A percentile compares a stretch with the other conserved stretches of the same genome.
phyloP scores from a whole-genome alignment of 441 rosid species.

The Pelargonium australe region DNA sequence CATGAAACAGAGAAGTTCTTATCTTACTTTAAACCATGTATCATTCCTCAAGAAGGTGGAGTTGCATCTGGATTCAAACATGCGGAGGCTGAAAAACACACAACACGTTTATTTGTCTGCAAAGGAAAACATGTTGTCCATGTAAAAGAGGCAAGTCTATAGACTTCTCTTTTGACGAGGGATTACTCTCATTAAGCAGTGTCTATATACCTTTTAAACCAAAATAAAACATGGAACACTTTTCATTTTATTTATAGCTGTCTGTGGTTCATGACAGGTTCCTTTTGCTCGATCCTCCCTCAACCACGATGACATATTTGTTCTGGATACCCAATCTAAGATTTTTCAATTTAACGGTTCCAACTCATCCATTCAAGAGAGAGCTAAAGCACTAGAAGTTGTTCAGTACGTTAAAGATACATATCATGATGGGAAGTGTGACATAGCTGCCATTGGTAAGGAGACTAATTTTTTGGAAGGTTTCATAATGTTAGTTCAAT shows the following conservation, averaged over 20 bases:
- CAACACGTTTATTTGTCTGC: slow-evolving; percentile 74
- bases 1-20: slow-evolving; percentile 79
- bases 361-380: slow-evolving; percentile 92
- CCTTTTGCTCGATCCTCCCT: slow-evolving; percentile 89
- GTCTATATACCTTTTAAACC: slow-evolving; percentile 18
- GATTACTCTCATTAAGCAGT: slow-evolving; percentile 51
- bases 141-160: slow-evolving; percentile 80
- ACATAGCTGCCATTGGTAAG: slow-evolving; percentile 96
- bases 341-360: slow-evolving; percentile 97
- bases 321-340: slow-evolving; percentile 72
- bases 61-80: slow-evolving; percentile 84
- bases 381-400: slow-evolving; percentile 98
- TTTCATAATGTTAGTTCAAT: background rate
- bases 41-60: slow-evolving; percentile 67
- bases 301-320: slow-evolving; percentile 96
- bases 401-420: slow-evolving; percentile 90
- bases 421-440: slow-evolving; percentile 81
- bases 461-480: slow-evolving; percentile 14
- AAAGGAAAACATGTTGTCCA: slow-evolving; percentile 91
- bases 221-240: background rate
- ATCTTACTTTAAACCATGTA: slow-evolving; percentile 5
- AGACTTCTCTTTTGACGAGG: slow-evolving; percentile 13
- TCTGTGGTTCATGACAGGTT: slow-evolving; percentile 42
- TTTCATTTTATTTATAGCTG: background rate
- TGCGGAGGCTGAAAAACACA: slow-evolving; percentile 65